Conservation (phyloP, 2,329 filamentous ascomycete species). For the Samsoniella hepiali region DNA sequence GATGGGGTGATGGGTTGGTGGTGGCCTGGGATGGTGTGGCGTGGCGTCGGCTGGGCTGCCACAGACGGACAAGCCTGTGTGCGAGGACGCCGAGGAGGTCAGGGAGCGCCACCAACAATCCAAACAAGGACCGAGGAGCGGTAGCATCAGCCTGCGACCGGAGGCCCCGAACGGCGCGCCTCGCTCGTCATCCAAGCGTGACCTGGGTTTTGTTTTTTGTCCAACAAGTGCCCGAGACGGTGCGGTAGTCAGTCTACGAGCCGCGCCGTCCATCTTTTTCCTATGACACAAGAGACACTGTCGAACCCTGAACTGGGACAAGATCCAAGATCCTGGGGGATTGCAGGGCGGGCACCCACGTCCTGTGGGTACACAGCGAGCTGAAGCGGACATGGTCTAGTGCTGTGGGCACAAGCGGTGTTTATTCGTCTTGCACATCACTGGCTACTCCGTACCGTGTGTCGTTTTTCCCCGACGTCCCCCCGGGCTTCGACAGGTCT, state of each 20-base stretch:
- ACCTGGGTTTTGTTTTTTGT: not conserved
- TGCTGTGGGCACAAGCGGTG: slow-evolving; percentile 1
- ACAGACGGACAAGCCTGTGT: slow-evolving; percentile 6
- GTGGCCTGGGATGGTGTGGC: not conserved
- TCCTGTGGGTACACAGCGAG: slow-evolving; percentile 7
- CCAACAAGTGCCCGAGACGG: not conserved
- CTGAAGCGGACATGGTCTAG: slow-evolving; percentile 12
- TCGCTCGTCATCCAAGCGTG: slow-evolving; percentile 10
- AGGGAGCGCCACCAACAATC: slow-evolving; percentile 3
- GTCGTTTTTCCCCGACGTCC: too few species aligned
- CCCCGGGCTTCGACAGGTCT: too few species aligned
- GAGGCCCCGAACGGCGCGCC: slow-evolving; percentile 11
- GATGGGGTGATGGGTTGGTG: not conserved
- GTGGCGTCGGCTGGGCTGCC: slow-evolving; percentile 8
- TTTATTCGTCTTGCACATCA: slow-evolving; percentile 1
- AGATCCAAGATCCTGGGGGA: slow-evolving; percentile 16
- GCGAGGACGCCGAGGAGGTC: not conserved
- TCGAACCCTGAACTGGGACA: slow-evolving; percentile 4
- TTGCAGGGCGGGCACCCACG: not conserved
- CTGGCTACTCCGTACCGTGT: not conserved
- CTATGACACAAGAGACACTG: too few species aligned
- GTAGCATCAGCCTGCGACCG: not conserved
- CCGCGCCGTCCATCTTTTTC: too few species aligned
- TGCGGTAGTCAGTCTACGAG: not conserved
- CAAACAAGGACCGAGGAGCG: not conserved